A percentile compares a stretch with the other conserved stretches of the same genome.
These are phyloP conservation scores for Tuber umbilicatum DNA, from an alignment of 495 filamentous ascomycete species.

Conservation along the genomic window DNA sequence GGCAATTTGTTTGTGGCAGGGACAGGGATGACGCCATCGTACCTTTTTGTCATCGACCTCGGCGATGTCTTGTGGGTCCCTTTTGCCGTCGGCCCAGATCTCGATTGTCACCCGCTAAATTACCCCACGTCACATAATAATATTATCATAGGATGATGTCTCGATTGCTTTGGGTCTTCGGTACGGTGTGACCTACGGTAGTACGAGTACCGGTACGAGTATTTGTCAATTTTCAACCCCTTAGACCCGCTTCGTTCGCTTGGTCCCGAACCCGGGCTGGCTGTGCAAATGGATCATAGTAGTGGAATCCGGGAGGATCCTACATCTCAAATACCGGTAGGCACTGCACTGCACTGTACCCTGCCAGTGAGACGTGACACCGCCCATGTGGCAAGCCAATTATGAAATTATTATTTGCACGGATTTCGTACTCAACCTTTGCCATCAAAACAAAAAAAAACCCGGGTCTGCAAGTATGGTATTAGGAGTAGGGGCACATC, in stretches of 20 bases:
- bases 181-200: too few species aligned
- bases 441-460: neutral
- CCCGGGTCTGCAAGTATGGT: neutral
- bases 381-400: neutral
- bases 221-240: neutral
- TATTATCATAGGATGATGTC: neutral
- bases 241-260: neutral
- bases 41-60: slow-evolving; percentile 12
- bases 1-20: neutral
- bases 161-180: neutral
- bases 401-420: neutral
- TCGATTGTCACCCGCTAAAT: neutral
- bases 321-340: neutral
- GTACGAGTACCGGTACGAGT: too few species aligned
- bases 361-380: neutral
- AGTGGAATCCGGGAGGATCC: neutral
- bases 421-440: neutral
- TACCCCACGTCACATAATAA: neutral
- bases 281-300: neutral
- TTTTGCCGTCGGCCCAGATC: neutral
- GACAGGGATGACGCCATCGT: slow-evolving; percentile 29
- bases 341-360: too few species aligned
- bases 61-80: neutral
- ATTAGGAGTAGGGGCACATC: neutral
- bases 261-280: neutral